Base-by-base conservation (phyloP, 345 rosid genomes). In the Streptanthus diversifolius region DNA sequence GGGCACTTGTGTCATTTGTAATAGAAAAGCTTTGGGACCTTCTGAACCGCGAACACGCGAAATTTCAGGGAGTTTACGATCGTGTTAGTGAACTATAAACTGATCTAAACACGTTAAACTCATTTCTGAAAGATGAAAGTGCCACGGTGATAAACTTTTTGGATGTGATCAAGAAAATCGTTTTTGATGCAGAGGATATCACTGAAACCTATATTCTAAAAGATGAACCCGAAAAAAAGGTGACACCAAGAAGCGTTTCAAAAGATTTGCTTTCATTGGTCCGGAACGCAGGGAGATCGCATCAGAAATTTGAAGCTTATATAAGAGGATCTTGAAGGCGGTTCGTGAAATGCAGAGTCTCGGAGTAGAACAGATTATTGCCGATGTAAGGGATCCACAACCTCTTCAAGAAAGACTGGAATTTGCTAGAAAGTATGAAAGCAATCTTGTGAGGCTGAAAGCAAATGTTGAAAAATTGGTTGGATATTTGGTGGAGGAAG, bases 401-500 rank as follows among this genome's bases (percentile, higher is more conserved):
- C 27, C 27, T 25, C 3, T 3, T 25, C 27, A 2, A 2, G 3
- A 25, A 25, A 25, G 27, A 3, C 0, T 2, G 3, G 27, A 25
- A 25, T 25, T 25, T 25, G 27, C 27, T 25, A 14, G 29, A 39
- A 17, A 68, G 0, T 29, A 49, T 3, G 83, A 80, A n/a, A 62
- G 61, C 0, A 3, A 64, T 44, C 63, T 79, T 44, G 84, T 84
- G 47, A 88, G 87, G 13, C 71, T 74, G 14, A 82, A 77, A 24
- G 71, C 55, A 6, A 74, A 71, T 40, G 35, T 74, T 1, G 0
- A 48, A 2, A 17, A 4, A 0, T 14, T 85, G 47, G 81, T 80
- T 32, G 49, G 41, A 3, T 5, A 72, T 36, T 30, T 41, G 45
- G 45, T 80, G 51, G 32, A 0, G 12, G 33, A 22, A 2, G 62